Evolutionary conservation across 2,329 filamentous ascomycete species (phyloP), one percentile per base, ranked within the genome.

Genomic region (Botrytis deweyae): DNA sequence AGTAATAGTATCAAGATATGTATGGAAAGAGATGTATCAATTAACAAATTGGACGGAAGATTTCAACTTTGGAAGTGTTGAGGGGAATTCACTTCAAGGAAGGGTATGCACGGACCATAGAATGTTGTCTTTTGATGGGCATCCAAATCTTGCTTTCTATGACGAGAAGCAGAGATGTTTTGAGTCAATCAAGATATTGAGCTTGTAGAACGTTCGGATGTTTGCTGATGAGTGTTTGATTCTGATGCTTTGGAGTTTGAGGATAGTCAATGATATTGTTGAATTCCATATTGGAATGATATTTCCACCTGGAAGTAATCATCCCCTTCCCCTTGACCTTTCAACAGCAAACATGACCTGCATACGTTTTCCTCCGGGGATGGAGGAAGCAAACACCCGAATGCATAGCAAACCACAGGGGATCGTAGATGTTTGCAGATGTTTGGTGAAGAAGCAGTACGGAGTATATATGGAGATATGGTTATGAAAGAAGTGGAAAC

Each of bases 51-150:
- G 33, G 49, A 68, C 33, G 7, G 10, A 9, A 66, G 42, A 42
- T 49, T 36, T 66, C 8, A 6, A 25, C 42, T 25, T 36, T 66
- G 18, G 42, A 49, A 68, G 66, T 6, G 44, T 40, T 67, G 46
- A 29, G 49, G n/a, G 22, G 66, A 68, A 68, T 68, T 68, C 66
- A 68, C 49, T 40, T 58, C 36, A 58, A 22, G 46, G n/a, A 38
- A 58, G 49, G 29, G 3, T 20, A 25, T 25, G 66, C 66, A 68
- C 66, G 66, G 66, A 68, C 66, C 66, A 42, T 25, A 33, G 22
- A 25, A 33, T 58, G 66, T 0, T 33, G 16, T 58, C 49, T 25
- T 68, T 68, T 33, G 49, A 29, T 42, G 25, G 7, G 14, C n/a
- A 44, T 64, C 8, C 25, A 64, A 36, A 46, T 65, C 29, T 46